A percentile compares a stretch with the other conserved stretches of the same genome.
phyloP scores from a whole-genome alignment of 1,139 yeast species.

The Pneumocystis wakefieldiae region DNA sequence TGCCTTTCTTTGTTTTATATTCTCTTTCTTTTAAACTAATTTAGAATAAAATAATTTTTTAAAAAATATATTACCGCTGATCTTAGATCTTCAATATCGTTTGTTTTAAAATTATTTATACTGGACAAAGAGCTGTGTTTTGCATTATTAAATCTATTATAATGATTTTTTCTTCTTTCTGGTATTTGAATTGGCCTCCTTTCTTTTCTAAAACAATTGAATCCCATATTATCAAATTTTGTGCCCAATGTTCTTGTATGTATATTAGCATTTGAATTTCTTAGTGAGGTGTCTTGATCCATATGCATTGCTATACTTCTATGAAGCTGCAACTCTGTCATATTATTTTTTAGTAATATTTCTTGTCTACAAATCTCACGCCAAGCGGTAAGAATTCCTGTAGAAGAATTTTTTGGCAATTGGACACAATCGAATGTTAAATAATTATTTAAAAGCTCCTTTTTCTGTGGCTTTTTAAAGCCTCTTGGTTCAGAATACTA shows the following conservation, averaged over 20 bases:
- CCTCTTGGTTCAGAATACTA: not conserved
- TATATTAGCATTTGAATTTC: not conserved
- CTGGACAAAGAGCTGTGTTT: not conserved
- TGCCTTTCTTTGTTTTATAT: not conserved
- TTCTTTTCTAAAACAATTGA: not conserved
- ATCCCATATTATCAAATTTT: not conserved
- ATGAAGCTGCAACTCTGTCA: not conserved
- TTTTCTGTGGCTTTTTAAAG: not conserved
- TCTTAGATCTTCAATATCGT: not conserved
- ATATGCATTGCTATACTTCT: not conserved
- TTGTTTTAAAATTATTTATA: not conserved
- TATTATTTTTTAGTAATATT: not conserved
- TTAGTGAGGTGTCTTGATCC: not conserved
- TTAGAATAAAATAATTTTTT: not conserved
- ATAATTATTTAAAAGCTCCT: not conserved
- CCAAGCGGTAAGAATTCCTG: constrained; percentile 12
- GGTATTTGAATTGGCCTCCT: not conserved
- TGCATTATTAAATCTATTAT: not conserved
- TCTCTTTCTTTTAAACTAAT: not conserved
- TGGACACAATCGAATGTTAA: constrained; percentile 3
- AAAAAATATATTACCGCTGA: not conserved
- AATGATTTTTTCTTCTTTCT: not conserved
- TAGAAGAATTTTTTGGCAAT: constrained; percentile 8
- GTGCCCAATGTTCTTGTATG: not conserved
- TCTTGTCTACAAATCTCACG: constrained; percentile 7